A percentile compares a stretch with the other conserved stretches of the same genome.
Conservation (phyloP, 1,284 basidiomycete genomes). For the Clitocybe nebularis region DNA sequence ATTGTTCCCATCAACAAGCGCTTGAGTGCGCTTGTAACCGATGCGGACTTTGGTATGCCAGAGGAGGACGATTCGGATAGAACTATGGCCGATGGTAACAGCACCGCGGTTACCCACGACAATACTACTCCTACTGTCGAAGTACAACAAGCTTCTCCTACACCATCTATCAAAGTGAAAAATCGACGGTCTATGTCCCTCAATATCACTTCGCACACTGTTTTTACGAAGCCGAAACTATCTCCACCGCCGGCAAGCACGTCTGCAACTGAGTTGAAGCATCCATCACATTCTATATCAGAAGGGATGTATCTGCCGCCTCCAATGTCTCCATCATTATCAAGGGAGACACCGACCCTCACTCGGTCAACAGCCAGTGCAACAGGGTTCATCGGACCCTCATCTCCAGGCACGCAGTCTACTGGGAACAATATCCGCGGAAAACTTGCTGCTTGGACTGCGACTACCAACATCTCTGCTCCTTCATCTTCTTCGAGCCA, state of each 20-base stretch:
- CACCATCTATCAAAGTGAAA: slow-evolving; percentile 34
- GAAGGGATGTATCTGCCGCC: slow-evolving; percentile 23
- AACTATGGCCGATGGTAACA: slow-evolving; percentile 18
- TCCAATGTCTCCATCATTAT: slow-evolving; percentile 20
- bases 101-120: slow-evolving; percentile 1
- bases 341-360: slow-evolving; percentile 32
- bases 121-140: slow-evolving; percentile 1
- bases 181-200: slow-evolving; percentile 64
- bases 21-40: slow-evolving; percentile 62
- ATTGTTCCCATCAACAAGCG: slow-evolving; percentile 60
- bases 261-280: slow-evolving; percentile 26
- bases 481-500: slow-evolving; percentile 8
- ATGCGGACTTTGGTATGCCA: slow-evolving; percentile 54
- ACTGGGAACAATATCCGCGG: slow-evolving; percentile 43
- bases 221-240: slow-evolving; percentile 14
- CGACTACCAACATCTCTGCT: slow-evolving; percentile 22
- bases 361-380: slow-evolving; percentile 35
- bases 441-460: slow-evolving; percentile 47
- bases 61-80: slow-evolving; percentile 41
- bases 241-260: slow-evolving; percentile 20
- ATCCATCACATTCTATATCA: slow-evolving; percentile 27
- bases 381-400: slow-evolving; percentile 38
- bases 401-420: slow-evolving; percentile 31
- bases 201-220: slow-evolving; percentile 34
- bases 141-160: slow-evolving; percentile 19